Base-by-base conservation (phyloP, 495 filamentous ascomycete species). In the Eremomyces bilateralis region DNA sequence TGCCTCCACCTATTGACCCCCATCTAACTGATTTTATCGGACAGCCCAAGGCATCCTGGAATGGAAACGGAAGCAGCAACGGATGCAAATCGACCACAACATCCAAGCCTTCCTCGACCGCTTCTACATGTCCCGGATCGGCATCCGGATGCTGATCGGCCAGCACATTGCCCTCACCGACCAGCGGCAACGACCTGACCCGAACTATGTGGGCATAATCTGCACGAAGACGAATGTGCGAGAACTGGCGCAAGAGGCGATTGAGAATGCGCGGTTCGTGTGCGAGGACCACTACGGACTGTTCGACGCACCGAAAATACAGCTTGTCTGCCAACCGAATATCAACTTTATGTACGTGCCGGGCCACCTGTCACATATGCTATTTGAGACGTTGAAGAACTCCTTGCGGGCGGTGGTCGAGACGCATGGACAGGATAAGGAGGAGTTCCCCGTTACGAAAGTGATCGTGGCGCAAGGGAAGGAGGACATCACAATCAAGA, bases 81-180 rank as follows among this genome's bases (percentile, higher is more conserved):
- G 88, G 29, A 85, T 95, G 76, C 90, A 95, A 51, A 97, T 97
- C 49, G 88, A 95, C 57, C 73, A 80, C 37, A 88, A 81, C 35
- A 92, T 97, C 33, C 88, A 97, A 51, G 69, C 76, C 33, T 97
- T 97, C 59, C 71, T 97, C 37, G 88, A 97, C 58, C 78, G 88
- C 33, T 97, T 97, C 52, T 97, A 97, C 61, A 97, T 97, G 88
- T 93, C 82, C 21, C 82, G 88, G n/a, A 97, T 97, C 42, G 88
- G 88, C 42, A 97, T 97, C 36, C 80, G 88, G 41, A 97, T 97
- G 88, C 68, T 97, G 11, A 93, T 97, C 36, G 88, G 88, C 20
- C 88, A 97, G 53, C 88, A 97, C 56, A 88, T 97, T 38, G 90
- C 88, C 39, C 63, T 97, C 35, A 92, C 84, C 15, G 84, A 94